Evolutionary conservation across 2,329 filamentous ascomycete genomes (phyloP).

Genomic region (Aplosporella prunicola): DNA sequence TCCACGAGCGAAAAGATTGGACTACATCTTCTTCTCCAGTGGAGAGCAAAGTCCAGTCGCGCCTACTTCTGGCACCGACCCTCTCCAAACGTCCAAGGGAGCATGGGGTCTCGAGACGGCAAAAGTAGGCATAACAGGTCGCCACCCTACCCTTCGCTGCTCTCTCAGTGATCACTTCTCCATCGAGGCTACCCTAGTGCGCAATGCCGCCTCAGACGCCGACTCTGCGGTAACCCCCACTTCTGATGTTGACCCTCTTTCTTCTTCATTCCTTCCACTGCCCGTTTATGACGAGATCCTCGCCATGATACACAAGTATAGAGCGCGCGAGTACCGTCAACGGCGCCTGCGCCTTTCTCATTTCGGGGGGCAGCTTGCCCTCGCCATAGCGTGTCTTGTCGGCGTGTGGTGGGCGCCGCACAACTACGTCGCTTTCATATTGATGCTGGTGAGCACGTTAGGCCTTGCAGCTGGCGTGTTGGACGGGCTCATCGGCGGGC

Average conservation of each 20-base stretch:
- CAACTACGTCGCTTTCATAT: conserved; percentile 68
- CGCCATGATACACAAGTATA: conserved; percentile 58
- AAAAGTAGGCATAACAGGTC: conserved; percentile 68
- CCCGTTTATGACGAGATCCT: conserved; percentile 64
- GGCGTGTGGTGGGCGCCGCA: conserved; percentile 78
- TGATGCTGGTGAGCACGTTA: conserved; percentile 72
- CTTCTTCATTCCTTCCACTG: conserved; percentile 24
- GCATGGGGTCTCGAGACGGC: conserved; percentile 67
- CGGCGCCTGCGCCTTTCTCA: conserved; percentile 62
- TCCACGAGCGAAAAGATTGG: conserved; percentile 71
- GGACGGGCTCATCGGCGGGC: conserved; percentile 73
- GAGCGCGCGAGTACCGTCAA: conserved; percentile 60
- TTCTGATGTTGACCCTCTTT: conserved; percentile 14
- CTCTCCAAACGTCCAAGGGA: too few species aligned
- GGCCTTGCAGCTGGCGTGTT: conserved; percentile 66
- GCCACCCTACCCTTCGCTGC: conserved; percentile 71
- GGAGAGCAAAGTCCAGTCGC: conserved; percentile 19
- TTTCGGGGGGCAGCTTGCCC: conserved; percentile 57
- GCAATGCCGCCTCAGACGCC: conserved; percentile 17
- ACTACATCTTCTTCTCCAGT: conserved; percentile 75
- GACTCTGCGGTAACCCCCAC: neutral
- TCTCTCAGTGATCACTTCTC: conserved; percentile 94
- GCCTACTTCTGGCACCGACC: conserved; percentile 21
- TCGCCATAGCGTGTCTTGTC: conserved; percentile 66
- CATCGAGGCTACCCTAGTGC: conserved; percentile 64